These are phyloP conservation scores for Mycosphaerella arachidis DNA, from an alignment of 2,329 filamentous ascomycete species.

Conservation along the genomic window DNA sequence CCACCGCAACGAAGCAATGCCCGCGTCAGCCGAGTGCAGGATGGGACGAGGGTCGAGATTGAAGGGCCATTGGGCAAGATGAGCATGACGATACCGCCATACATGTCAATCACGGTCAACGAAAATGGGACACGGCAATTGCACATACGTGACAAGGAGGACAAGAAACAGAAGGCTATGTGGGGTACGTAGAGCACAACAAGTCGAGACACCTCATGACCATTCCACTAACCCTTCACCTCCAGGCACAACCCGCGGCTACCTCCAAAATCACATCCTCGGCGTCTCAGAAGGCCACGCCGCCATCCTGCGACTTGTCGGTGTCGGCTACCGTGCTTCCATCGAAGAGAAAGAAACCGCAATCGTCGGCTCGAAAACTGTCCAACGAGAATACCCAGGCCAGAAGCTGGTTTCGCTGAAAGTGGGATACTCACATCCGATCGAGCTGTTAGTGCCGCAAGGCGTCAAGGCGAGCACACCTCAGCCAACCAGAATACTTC, in stretches of 20 bases:
- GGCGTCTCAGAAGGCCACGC: conserved; percentile 96
- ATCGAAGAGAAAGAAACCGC: conserved; percentile 65
- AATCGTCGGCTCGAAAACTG: conserved; percentile 46
- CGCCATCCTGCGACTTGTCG: conserved; percentile 85
- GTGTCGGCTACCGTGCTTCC: conserved; percentile 89
- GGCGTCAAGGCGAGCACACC: conserved; percentile 84
- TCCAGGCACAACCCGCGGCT: conserved; percentile 80
- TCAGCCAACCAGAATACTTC: conserved; percentile 81
- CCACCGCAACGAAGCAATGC: conserved; percentile 54
- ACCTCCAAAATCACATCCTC: conserved; percentile 83
- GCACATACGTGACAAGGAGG: conserved; percentile 62
- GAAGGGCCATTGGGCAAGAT: conserved; percentile 78
- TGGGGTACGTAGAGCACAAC: conserved; percentile 65
- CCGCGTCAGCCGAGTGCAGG: conserved; percentile 57
- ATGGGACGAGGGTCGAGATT: conserved; percentile 66
- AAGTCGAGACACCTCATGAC: background rate
- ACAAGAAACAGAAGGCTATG: conserved; percentile 82
- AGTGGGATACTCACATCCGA: conserved; percentile 92
- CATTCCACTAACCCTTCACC: background rate
- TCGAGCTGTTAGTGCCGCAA: conserved; percentile 78
- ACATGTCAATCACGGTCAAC: conserved; percentile 68
- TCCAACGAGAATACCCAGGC: conserved; percentile 63
- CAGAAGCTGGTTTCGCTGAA: conserved; percentile 91
- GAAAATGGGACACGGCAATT: conserved; percentile 61
- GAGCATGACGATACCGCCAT: conserved; percentile 73